Evolutionary conservation across 2,329 filamentous ascomycete genomes (phyloP).

Genomic region (Talaromyces sp.): DNA sequence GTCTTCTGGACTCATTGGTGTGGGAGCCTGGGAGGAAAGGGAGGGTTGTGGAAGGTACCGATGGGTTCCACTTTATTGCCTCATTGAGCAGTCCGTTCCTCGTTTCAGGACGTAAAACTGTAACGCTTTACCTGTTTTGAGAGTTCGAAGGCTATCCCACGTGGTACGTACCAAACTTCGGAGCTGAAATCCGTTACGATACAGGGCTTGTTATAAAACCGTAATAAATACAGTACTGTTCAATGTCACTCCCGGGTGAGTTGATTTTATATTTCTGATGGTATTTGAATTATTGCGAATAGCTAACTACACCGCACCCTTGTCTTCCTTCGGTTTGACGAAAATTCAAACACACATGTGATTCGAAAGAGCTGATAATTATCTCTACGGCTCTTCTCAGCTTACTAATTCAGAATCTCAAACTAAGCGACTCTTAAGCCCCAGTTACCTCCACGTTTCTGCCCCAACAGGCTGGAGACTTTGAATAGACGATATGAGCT

Average conservation of each 20-base stretch:
- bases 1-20: not conserved
- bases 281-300: not conserved
- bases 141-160: not conserved
- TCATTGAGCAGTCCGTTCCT: not conserved
- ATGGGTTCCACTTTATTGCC: not conserved
- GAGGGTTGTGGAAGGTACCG: not conserved
- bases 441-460: not conserved
- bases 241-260: not conserved
- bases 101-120: not conserved
- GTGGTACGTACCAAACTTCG: not conserved
- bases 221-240: not conserved
- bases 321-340: not conserved
- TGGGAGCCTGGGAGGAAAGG: not conserved
- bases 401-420: not conserved
- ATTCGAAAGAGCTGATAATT: not conserved
- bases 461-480: not conserved
- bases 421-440: not conserved
- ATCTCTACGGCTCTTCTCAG: not conserved
- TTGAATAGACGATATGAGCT: not conserved
- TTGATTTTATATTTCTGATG: not conserved
- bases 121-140: not conserved
- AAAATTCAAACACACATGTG: not conserved
- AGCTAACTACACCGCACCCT: not conserved
- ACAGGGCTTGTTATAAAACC: not conserved
- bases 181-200: not conserved